Evolutionary conservation across 2,329 filamentous ascomycete species (phyloP).

Genomic region (Alternaria postmessia): DNA sequence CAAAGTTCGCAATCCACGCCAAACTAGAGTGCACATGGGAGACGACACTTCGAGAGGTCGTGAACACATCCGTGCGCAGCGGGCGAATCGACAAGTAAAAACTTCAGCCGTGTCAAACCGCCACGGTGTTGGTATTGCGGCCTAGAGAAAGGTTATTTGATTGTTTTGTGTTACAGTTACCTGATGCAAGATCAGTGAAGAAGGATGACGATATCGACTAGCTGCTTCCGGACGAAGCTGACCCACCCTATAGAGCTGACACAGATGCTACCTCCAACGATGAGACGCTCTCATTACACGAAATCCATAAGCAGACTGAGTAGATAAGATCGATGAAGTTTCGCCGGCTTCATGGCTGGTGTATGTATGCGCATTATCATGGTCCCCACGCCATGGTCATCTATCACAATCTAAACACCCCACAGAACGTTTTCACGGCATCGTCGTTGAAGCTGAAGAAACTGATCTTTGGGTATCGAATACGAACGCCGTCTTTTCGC

Average conservation of each 20-base stretch:
- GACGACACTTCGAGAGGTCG: no score
- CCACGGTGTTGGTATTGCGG: no score
- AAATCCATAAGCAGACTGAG: not conserved
- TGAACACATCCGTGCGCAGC: no score
- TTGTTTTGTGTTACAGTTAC: not conserved
- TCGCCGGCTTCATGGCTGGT: not conserved
- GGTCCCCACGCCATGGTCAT: not conserved
- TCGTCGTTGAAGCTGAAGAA: conserved; percentile 3
- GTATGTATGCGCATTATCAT: not conserved
- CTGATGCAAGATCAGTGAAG: not conserved
- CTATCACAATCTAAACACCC: not conserved
- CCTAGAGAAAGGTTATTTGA: not conserved
- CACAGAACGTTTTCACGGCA: not conserved
- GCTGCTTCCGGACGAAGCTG: not conserved
- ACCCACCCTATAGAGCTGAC: not conserved
- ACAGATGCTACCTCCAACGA: not conserved
- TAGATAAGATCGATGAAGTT: not conserved
- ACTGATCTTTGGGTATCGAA: conserved; percentile 24
- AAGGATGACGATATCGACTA: not conserved
- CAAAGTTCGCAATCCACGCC: no score
- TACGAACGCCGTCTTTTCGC: conserved; percentile 19
- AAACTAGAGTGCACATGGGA: no score
- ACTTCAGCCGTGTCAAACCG: no score
- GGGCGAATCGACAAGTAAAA: no score
- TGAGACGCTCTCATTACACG: not conserved